Evolutionary conservation across 2,329 filamentous ascomycete genomes (phyloP).

Genomic region (Pestalotiopsis sp.): DNA sequence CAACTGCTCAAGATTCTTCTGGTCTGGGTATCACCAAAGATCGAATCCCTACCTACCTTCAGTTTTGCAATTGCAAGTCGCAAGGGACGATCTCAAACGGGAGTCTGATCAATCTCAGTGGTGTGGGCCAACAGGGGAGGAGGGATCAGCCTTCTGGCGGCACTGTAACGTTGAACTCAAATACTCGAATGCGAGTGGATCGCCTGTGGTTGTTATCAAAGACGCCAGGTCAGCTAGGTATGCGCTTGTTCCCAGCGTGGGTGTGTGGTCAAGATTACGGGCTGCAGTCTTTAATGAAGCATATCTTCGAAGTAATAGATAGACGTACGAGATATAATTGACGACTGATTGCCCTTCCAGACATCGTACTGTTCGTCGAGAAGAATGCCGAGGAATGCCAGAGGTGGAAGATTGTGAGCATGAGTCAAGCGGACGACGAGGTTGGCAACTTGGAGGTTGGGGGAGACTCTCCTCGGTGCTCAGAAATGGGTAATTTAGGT

Average conservation of each 20-base stretch:
- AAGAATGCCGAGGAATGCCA: not conserved
- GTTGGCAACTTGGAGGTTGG: not conserved
- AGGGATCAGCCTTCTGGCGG: conserved; percentile 12
- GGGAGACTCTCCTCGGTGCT: not conserved
- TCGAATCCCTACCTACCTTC: not conserved
- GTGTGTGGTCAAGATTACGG: not conserved
- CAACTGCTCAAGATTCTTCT: not conserved
- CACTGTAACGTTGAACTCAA: conserved; percentile 16
- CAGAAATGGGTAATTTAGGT: not conserved
- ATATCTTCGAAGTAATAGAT: not conserved
- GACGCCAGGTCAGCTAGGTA: not conserved
- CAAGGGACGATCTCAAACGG: not conserved
- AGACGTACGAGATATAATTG: not conserved
- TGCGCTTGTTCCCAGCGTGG: conserved; percentile 3
- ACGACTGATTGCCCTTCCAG: no score
- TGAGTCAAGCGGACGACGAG: not conserved
- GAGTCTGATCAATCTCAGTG: not conserved
- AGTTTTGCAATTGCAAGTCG: not conserved
- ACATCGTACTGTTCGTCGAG: no score
- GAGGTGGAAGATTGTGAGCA: not conserved
- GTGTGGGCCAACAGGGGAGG: not conserved
- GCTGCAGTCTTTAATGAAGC: not conserved
- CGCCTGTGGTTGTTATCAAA: not conserved
- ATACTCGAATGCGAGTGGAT: conserved; percentile 10
- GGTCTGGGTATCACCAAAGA: not conserved